Base-by-base conservation (phyloP, 2,329 filamentous ascomycete species). In the Colletotrichum tanaceti region DNA sequence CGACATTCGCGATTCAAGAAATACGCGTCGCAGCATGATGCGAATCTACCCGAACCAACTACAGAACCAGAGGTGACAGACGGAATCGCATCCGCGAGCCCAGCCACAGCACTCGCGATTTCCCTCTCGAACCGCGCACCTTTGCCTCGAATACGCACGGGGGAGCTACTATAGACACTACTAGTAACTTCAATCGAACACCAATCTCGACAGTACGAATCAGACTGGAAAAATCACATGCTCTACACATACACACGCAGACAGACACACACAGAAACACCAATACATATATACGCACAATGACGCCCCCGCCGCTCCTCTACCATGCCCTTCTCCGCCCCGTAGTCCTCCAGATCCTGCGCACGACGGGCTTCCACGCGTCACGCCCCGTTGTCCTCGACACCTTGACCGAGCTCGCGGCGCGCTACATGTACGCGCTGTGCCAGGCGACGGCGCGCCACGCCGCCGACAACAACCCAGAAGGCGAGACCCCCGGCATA, bases 281-380 rank as follows among this genome's bases (percentile, higher is more conserved):
- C 13, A 13, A 22, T 53, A 53, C n/a, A 54, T 13, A 54, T 22
- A 22, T 18, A 39, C 13, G 7, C n/a, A 39, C 52, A 13, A 86
- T 86, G 84, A 80, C 80, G 70, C 80, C 75, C 39, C 83, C 82
- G 4, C 79, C 81, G 11, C 78, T 83, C n/a, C 79, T 87, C 65
- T 87, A 84, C 81, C 91, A 93, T 79, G 91, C 92, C 70, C 90
- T 97, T 71, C 86, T 98, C 65, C 93, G 94, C 49, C 95, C 95
- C 2, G 90, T 91, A 55, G 89, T 98, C 70, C 89, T 98, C 66
- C 94, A 98, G 80, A 95, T 97, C 75, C 89, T 98, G 59, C 93
- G 95, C 76, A 93, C 94, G 38, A 91, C 93, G 28, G 95, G 95
- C 77, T 98, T 97, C 82, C 93, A 97, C 78, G 86, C 91, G 49